Evolutionary conservation across 495 filamentous ascomycete species (phyloP), one percentile per base, ranked within the genome.

Genomic region (Penicillium atrosanguineum): DNA sequence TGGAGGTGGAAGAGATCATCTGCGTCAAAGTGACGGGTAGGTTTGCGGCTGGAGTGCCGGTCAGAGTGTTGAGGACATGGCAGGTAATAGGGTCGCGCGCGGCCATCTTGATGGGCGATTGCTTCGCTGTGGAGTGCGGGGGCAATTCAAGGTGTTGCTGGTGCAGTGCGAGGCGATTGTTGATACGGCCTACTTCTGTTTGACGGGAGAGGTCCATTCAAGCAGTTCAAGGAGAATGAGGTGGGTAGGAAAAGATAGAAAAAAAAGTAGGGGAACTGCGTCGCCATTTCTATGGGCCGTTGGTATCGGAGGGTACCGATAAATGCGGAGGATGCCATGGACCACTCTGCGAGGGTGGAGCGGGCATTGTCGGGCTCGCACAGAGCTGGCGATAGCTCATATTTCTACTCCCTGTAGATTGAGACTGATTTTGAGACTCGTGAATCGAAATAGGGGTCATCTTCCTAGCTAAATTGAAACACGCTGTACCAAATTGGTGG

Each of bases 71-170:
- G 47, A 90, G 81, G 64, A 86, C 85, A 69, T 95, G 90, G 69
- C 84, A 87, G 67, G 95, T 88, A 53, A 87, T 86, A 34, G 83
- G 81, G 34, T 90, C 89, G 45, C 88, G 89, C 6, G 60, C 51
- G 18, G 69, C 48, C 62, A 67, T 57, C 50, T 55, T 56, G 44
- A 54, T 46, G 37, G 61, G 50, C 63, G 45, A 46, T 53, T 57
- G 63, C 59, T 59, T 51, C 57, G 57, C 39, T 50, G 25, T 52
- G 52, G 56, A 39, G 52, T 48, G 48, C 47, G 46, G 53, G 51
- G 47, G 11, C 26, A 53, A 49, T 40, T 49, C 44, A 41, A 76
- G 62, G 43, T 75, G 71, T 46, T 70, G 69, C 29, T 71, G 68
- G 53, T 71, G 66, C 46, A 73, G 71, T 37, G 57, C 60, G 20